A percentile compares a stretch with the other conserved stretches of the same genome.
These are phyloP conservation scores for Leptosphaerulina australis DNA, from an alignment of 2,329 filamentous ascomycete genomes.

Conservation along the genomic window DNA sequence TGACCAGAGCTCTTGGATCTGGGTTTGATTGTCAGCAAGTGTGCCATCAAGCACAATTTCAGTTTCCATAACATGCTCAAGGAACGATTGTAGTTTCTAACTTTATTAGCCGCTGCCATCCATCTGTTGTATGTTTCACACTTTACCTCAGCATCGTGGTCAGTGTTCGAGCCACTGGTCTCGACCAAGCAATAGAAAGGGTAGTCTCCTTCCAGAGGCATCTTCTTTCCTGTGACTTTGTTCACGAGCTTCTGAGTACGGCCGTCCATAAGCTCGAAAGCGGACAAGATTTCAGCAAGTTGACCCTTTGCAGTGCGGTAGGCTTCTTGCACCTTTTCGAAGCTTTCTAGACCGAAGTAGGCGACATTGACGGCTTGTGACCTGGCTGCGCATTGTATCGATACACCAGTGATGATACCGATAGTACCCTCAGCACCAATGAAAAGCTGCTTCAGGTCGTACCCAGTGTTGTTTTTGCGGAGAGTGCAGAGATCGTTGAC, in stretches of 20 bases:
- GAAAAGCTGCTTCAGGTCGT: slow-evolving; percentile 95
- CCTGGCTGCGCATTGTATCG: slow-evolving; percentile 85
- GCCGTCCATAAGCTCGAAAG: slow-evolving; percentile 96
- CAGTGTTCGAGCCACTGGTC: slow-evolving; percentile 91
- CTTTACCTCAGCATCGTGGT: slow-evolving; percentile 81
- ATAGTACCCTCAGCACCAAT: slow-evolving; percentile 95
- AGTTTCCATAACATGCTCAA: slow-evolving; percentile 88
- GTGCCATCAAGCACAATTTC: slow-evolving; percentile 89
- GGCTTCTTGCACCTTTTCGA: slow-evolving; percentile 83
- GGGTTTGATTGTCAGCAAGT: slow-evolving; percentile 90
- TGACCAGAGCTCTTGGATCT: slow-evolving; percentile 81
- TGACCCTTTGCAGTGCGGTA: slow-evolving; percentile 89
- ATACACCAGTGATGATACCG: slow-evolving; percentile 89
- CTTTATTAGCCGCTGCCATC: slow-evolving; percentile 12
- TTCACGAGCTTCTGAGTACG: slow-evolving; percentile 70
- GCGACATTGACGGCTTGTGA: slow-evolving; percentile 92
- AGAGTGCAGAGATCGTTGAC: slow-evolving; percentile 86
- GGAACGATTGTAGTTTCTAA: slow-evolving; percentile 82
- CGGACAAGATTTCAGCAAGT: slow-evolving; percentile 92
- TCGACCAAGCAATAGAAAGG: slow-evolving; percentile 97
- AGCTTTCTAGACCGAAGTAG: slow-evolving; percentile 89
- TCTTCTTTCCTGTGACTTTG: slow-evolving; percentile 74
- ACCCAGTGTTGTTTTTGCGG: slow-evolving; percentile 98
- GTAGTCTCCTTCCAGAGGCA: slow-evolving; percentile 80
- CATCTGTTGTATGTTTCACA: background rate